Conservation (phyloP, 306 rosid species). For the Prosopis cineraria region DNA sequence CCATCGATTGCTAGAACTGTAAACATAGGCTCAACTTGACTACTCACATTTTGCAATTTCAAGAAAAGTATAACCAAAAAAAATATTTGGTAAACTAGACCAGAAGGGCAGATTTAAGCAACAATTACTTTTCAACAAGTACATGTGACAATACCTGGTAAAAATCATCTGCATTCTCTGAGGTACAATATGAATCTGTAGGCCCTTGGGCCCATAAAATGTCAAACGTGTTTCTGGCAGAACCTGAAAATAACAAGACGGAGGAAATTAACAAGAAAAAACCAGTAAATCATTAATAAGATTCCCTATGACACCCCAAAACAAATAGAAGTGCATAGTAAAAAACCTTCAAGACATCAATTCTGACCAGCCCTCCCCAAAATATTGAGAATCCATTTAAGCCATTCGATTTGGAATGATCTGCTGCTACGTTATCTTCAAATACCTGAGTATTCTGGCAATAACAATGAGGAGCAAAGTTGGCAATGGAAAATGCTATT, state of each 20-base stretch:
- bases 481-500: conserved; percentile 25
- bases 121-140: conserved; percentile 13
- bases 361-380: conserved; percentile 97
- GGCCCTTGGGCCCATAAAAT: conserved; percentile 78
- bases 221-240: conserved; percentile 78
- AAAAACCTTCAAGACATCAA: conserved; percentile 81
- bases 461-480: conserved; percentile 28
- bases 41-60: not conserved
- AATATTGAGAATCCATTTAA: conserved; percentile 73
- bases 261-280: conserved; percentile 19
- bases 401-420: conserved; percentile 36
- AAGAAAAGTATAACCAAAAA: not conserved
- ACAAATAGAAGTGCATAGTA: conserved; percentile 25
- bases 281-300: conserved; percentile 1
- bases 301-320: not conserved
- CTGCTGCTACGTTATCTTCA: conserved; percentile 40
- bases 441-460: conserved; percentile 48
- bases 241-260: conserved; percentile 57
- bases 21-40: conserved; percentile 2
- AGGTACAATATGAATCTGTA: conserved; percentile 68
- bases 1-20: conserved; percentile 4
- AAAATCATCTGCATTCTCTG: conserved; percentile 77
- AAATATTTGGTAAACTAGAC: not conserved
- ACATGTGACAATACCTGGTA: conserved; percentile 57
- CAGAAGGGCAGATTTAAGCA: conserved; percentile 17